Conservation (phyloP, 306 rosid genomes). For the Sindora glabra region DNA sequence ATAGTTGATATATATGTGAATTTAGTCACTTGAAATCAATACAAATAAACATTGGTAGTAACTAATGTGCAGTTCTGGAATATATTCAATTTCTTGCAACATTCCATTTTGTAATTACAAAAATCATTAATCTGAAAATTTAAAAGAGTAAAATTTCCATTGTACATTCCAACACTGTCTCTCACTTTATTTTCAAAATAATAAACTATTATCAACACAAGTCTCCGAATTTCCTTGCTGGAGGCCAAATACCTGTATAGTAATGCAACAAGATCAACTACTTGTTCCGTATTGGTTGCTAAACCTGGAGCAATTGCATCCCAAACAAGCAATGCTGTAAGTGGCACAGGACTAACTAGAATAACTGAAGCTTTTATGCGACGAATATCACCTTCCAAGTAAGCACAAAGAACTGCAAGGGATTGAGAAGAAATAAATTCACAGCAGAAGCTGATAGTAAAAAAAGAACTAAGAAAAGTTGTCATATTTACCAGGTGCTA, state of each 20-base stretch:
- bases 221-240: too few species aligned
- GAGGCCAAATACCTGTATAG: conserved; percentile 46
- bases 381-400: conserved; percentile 56
- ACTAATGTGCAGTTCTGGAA: too few species aligned
- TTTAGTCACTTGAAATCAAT: neutral
- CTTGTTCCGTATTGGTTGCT: conserved; percentile 32
- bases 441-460: neutral
- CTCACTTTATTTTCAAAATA: neutral
- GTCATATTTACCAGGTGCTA: conserved; percentile 45
- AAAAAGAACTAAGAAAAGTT: neutral
- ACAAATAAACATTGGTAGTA: too few species aligned
- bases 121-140: too few species aligned
- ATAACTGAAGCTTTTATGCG: conserved; percentile 54
- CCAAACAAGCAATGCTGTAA: conserved; percentile 57
- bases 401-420: conserved; percentile 70
- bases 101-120: too few species aligned
- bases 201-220: too few species aligned
- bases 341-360: conserved; percentile 58
- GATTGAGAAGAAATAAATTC: neutral
- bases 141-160: neutral
- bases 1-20: neutral
- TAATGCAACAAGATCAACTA: conserved; percentile 53
- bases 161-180: neutral
- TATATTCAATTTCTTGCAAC: too few species aligned
- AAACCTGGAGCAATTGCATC: conserved; percentile 57